Evolutionary conservation across 1,284 basidiomycete genomes (phyloP), one percentile per base, ranked within the genome.

Genomic region (Malassezia sp.): DNA sequence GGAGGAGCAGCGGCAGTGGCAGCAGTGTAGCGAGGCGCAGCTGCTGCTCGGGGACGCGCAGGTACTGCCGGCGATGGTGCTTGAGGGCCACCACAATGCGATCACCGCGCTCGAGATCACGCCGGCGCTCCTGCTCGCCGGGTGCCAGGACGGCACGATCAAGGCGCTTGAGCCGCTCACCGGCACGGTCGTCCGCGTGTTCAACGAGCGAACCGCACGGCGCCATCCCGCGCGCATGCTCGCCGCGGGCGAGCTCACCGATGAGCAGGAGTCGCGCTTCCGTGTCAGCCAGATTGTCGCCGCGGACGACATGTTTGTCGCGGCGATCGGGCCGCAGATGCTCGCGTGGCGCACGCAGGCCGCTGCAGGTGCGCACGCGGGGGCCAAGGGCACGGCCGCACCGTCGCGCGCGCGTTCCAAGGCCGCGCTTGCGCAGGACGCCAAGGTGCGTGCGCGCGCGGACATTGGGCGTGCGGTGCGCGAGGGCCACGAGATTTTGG

Each of bases 91-190:
- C 27, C 54, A 60, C 41, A 55, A 54, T 6, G 35, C 56, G 18
- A 54, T 70, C 39, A 66, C 61, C 1, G 51, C 57, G 12, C 43
- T 68, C 17, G 63, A 59, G 21, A 15, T 60, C 7, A 56, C 59
- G n/a, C 54, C 53, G 6, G 35, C 53, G 40, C 48, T 53, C 40
- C 49, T 59, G 33, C 39, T 57, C 43, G 40, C 51, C 29, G 70
- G 53, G 21, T 68, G 65, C 12, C 74, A 77, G 1, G 72, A 75
- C 7, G 85, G 86, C 3, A 73, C 74, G 3, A 76, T 82, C 15
- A 75, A 74, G 17, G 74, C 81, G 10, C 84, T 79, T 72, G 82
- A 86, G 56, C 75, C 78, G 1, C 73, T 86, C 42, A 80, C 79
- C 0, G 76, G 65, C n/a, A 45, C 54, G 22, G 41, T 63, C 6